These are phyloP conservation scores for Psilocybe cubensis DNA, from an alignment of 768 basidiomycete species.

Conservation along the genomic window DNA sequence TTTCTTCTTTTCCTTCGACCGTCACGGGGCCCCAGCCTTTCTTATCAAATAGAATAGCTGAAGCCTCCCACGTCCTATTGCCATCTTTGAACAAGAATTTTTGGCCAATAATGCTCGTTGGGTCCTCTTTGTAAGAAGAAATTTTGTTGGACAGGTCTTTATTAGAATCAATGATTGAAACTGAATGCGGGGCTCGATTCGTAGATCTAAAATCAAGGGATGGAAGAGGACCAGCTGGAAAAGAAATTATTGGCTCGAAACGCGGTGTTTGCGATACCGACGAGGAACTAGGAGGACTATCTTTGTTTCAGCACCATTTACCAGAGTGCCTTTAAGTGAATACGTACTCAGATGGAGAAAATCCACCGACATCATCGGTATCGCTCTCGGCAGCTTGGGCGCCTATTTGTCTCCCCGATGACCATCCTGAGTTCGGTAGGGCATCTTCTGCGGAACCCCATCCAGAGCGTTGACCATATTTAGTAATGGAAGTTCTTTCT, in stretches of 20 bases:
- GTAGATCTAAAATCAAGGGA: background rate
- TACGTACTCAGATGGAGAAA: background rate
- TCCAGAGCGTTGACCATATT: background rate
- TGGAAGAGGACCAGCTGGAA: background rate
- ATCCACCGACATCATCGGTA: background rate
- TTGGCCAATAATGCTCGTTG: background rate
- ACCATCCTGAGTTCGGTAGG: background rate
- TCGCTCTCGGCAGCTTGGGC: background rate
- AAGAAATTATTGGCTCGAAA: background rate
- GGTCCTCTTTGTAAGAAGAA: background rate
- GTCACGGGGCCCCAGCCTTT: background rate
- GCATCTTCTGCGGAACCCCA: background rate
- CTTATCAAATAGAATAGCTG: background rate
- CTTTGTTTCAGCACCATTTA: background rate
- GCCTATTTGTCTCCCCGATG: background rate
- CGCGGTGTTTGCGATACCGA: background rate
- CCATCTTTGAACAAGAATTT: background rate
- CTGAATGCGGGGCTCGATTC: background rate
- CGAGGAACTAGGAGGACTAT: background rate
- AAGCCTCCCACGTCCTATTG: background rate
- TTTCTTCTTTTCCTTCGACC: background rate
- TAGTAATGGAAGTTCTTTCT: background rate
- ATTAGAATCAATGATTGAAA: background rate
- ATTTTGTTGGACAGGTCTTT: background rate
- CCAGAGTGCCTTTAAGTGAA: background rate